phyloP scores from a whole-genome alignment of 768 basidiomycete genomes.

The Tricholoma saponaceum region DNA sequence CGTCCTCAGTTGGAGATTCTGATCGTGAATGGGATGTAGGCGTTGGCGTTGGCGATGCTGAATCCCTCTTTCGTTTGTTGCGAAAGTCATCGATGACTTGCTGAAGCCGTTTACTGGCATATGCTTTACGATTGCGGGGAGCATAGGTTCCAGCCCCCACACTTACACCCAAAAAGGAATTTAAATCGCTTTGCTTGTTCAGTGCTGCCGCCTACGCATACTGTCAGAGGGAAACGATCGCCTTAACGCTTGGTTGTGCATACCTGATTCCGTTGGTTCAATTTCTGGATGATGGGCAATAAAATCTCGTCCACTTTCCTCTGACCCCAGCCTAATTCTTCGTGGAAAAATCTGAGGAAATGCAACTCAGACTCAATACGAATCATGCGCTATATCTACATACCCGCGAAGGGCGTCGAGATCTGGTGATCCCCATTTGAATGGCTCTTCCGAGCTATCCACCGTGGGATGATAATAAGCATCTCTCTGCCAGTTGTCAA shows the following conservation, averaged over 20 bases:
- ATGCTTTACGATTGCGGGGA: constrained; percentile 77
- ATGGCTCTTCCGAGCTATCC: constrained; percentile 88
- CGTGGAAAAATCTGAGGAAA: constrained; percentile 54
- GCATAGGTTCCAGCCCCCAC: constrained; percentile 66
- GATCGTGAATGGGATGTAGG: background rate
- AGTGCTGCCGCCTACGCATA: constrained; percentile 47
- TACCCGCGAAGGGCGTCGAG: constrained; percentile 86
- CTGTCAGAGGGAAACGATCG: constrained; percentile 1
- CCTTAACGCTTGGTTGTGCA: background rate
- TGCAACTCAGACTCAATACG: background rate
- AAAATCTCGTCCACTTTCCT: constrained; percentile 85
- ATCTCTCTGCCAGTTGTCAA: constrained; percentile 54
- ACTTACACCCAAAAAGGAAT: constrained; percentile 69
- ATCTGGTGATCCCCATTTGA: constrained; percentile 97
- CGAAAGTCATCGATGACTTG: constrained; percentile 81
- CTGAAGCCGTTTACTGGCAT: constrained; percentile 83
- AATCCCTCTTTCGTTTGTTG: constrained; percentile 42
- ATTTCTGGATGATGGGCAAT: constrained; percentile 87
- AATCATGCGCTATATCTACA: constrained; percentile 17
- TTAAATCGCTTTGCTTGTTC: constrained; percentile 77
- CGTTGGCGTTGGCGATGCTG: constrained; percentile 14
- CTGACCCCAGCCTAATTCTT: constrained; percentile 80
- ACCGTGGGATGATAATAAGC: constrained; percentile 92
- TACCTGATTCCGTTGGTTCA: constrained; percentile 79
- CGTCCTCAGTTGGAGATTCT: constrained; percentile 22